Conservation (phyloP, 805 yeast species). For the Wickerhamiella occidentalis region DNA sequence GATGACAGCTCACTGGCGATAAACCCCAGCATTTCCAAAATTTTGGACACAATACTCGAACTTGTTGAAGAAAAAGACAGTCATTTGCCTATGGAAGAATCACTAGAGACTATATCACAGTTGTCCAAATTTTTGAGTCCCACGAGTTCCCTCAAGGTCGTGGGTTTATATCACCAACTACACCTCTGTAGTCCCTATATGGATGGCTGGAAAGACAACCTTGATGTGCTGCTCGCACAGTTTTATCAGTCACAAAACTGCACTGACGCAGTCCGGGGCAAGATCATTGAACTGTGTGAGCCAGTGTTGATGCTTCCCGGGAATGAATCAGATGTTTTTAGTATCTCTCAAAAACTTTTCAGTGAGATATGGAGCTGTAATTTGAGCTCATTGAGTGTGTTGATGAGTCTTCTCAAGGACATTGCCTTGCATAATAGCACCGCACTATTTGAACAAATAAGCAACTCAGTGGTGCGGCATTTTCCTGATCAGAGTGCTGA, state of each 20-base stretch:
- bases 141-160: constrained; percentile 33
- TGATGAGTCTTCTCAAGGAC: constrained; percentile 15
- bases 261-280: constrained; percentile 23
- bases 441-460: constrained; percentile 10
- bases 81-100: constrained; percentile 26
- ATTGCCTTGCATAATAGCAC: constrained; percentile 12
- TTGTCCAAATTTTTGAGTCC: constrained; percentile 29
- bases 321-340: constrained; percentile 12
- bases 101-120: constrained; percentile 22
- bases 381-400: constrained; percentile 8
- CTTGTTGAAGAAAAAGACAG: constrained; percentile 25
- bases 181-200: constrained; percentile 43
- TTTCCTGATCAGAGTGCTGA: constrained; percentile 10
- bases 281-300: constrained; percentile 25
- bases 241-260: constrained; percentile 30
- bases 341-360: constrained; percentile 15
- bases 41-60: constrained; percentile 20
- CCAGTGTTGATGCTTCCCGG: constrained; percentile 20
- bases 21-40: background rate
- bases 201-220: constrained; percentile 40
- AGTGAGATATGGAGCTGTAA: constrained; percentile 11
- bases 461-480: constrained; percentile 3
- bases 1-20: background rate
- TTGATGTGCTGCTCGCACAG: constrained; percentile 34
- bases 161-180: constrained; percentile 38